These are phyloP conservation scores for Fusarium bulbicola DNA, from an alignment of 2,329 filamentous ascomycete species.

Conservation along the genomic window DNA sequence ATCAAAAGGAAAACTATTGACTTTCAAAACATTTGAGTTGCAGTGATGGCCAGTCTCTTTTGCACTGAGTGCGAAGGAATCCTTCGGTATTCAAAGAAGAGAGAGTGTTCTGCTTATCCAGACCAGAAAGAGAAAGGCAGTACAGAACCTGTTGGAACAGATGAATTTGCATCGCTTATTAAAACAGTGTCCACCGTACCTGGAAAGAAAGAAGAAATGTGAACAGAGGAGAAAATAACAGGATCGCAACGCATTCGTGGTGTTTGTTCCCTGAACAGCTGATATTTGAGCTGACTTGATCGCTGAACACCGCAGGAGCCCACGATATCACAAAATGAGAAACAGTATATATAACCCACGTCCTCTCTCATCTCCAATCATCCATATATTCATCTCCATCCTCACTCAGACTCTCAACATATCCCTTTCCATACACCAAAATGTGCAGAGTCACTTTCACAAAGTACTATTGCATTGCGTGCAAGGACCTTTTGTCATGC, in stretches of 20 bases:
- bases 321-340: no score
- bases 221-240: neutral
- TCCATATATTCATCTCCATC: no score
- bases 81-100: neutral
- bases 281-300: neutral
- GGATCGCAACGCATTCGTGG: no score
- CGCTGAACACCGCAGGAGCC: fast-evolving
- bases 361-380: no score
- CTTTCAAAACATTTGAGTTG: fast-evolving
- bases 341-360: neutral
- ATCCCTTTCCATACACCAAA: neutral
- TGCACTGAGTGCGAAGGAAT: neutral
- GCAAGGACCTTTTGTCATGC: neutral
- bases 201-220: neutral
- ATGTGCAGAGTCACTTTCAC: neutral
- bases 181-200: neutral
- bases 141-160: fast-evolving
- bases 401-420: no score
- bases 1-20: fast-evolving
- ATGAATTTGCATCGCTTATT: neutral
- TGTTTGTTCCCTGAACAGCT: neutral
- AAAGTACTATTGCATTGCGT: neutral
- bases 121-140: neutral
- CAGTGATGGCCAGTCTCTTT: no score
- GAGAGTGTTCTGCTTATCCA: no score